Evolutionary conservation across 2,329 filamentous ascomycete genomes (phyloP).

Genomic region (Didymella glomerata): DNA sequence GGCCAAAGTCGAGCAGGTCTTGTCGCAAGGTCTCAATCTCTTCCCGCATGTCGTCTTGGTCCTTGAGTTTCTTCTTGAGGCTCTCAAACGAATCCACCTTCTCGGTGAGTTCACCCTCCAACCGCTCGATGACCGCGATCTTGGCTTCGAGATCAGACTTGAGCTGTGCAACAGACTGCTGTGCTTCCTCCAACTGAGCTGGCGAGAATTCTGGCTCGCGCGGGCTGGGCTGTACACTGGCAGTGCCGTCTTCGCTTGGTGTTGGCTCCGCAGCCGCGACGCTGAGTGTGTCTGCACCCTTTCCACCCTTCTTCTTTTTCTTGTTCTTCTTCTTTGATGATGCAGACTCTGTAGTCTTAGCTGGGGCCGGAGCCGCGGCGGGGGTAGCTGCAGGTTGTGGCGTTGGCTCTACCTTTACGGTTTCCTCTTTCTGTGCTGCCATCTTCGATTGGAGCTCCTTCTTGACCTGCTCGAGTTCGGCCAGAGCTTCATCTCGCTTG

Average conservation of each 20-base stretch:
- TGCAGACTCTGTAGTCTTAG: conserved; percentile 43
- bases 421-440: conserved; percentile 24
- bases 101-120: conserved; percentile 45
- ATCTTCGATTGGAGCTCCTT: conserved; percentile 37
- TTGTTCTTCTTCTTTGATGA: conserved; percentile 79
- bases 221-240: conserved; percentile 45
- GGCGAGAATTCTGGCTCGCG: conserved; percentile 55
- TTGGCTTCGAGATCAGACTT: conserved; percentile 47
- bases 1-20: conserved; percentile 78
- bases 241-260: conserved; percentile 51
- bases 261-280: conserved; percentile 43
- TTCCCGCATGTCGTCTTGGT: conserved; percentile 79
- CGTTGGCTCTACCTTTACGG: conserved; percentile 20
- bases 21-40: conserved; percentile 87
- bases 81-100: conserved; percentile 78
- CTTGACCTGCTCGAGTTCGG: conserved; percentile 50
- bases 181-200: conserved; percentile 40
- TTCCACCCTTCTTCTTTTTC: conserved; percentile 79
- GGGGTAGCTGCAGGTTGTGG: conserved; percentile 31
- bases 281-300: conserved; percentile 42
- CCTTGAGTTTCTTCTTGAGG: conserved; percentile 74
- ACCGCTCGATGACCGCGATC: conserved; percentile 43
- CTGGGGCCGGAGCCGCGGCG: conserved; percentile 17
- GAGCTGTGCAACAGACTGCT: conserved; percentile 42
- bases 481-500: conserved; percentile 57